Base-by-base conservation (phyloP, 805 yeast genomes). In the Tetrapisispora taiwanensis region DNA sequence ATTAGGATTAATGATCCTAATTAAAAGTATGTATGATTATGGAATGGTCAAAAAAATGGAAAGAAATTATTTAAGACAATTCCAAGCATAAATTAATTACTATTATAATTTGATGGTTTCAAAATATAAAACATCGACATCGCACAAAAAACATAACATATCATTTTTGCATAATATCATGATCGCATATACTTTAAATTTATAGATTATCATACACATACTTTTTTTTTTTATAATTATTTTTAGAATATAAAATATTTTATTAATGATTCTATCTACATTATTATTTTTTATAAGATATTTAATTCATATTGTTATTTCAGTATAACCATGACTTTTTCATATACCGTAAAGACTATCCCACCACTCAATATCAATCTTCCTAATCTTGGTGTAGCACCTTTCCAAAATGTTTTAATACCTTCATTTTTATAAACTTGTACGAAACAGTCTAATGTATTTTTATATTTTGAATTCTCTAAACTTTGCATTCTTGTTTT, bases 401-500 rank as follows among this genome's bases (percentile, higher is more conserved):
- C 98, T 66, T 86, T 86, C 98, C 98, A 90, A 67, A 88, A 87
- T 5, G 96, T 84, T 58, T 76, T 68, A 51, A 89, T 67, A 9
- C 98, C 98, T 67, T 90, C 98, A 44, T 90, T 82, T 58, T 70
- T 81, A 63, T 84, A 82, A 42, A 92, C 80, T 50, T 75, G 79
- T 17, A 67, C 75, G 55, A 94, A 89, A 65, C 97, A 90, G 66
- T 90, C 76, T 34, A 82, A 18, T 0, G 97, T 89, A 39, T 88
- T 77, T 1, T 74, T 62, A 66, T 90, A 92, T 56, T 73, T 65
- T 41, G 74, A 73, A 7, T 95, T 84, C 30, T 85, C 89, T 51
- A 90, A 73, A 18, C 95, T 81, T 69, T 90, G 98, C 96, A 90
- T 90, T 65, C 98, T 76, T 1, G 97, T 92, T 68, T 90, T 90